Evolutionary conservation across 495 filamentous ascomycete species (phyloP).

Genomic region (Hypomontagnella monticulosa): DNA sequence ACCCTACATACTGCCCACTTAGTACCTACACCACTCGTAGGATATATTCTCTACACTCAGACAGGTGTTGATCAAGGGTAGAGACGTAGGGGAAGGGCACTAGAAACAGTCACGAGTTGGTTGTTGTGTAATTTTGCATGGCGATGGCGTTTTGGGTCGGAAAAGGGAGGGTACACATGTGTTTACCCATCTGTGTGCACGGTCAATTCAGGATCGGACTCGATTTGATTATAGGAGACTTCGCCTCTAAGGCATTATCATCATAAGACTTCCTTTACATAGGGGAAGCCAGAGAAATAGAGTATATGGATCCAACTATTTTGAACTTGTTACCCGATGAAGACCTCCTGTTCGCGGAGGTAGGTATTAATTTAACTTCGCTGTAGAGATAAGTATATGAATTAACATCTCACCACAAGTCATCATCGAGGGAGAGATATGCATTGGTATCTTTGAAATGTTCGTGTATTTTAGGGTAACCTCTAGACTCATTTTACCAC

Average conservation of each 20-base stretch:
- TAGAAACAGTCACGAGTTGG: neutral
- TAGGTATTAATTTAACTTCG: neutral
- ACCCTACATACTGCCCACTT: neutral
- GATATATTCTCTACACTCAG: too few relatives aligned
- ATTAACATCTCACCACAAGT: neutral
- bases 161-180: slow-evolving; percentile 17
- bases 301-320: neutral
- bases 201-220: slow-evolving; percentile 11
- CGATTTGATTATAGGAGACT: slow-evolving; percentile 12
- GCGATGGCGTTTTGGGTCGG: slow-evolving; percentile 52
- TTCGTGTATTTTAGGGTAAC: slow-evolving; percentile 30
- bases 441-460: neutral
- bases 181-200: neutral
- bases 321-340: neutral
- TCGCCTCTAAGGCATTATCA: slow-evolving; percentile 7
- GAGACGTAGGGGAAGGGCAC: neutral
- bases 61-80: neutral
- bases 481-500: slow-evolving; percentile 10
- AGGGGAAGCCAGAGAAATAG: neutral
- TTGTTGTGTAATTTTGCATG: slow-evolving; percentile 49
- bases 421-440: neutral
- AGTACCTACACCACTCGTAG: too few relatives aligned
- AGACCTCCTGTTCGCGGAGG: too few relatives aligned
- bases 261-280: neutral
- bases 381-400: too few relatives aligned